Percentiles rank a stretch among this genome's conserved stretches.
phyloP scores from a whole-genome alignment of 768 basidiomycete species.

The Hygrocybe coccinea region DNA sequence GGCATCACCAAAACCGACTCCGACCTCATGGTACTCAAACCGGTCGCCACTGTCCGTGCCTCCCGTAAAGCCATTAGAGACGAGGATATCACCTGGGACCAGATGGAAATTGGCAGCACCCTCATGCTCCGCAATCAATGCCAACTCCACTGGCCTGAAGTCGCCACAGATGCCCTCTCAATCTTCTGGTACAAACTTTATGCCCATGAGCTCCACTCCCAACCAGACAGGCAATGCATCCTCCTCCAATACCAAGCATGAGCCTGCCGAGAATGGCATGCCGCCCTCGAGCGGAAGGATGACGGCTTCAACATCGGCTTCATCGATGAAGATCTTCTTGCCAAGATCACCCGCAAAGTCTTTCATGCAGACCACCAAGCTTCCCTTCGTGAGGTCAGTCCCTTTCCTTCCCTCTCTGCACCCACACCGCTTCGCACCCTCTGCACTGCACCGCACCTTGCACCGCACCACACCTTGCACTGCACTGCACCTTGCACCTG shows the following conservation, averaged over 20 bases:
- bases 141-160: conserved; percentile 7
- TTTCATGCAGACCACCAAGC: not conserved
- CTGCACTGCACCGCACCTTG: not conserved
- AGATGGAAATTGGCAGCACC: conserved; percentile 18
- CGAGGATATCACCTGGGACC: conserved; percentile 14
- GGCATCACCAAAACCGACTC: conserved; percentile 9
- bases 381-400: not conserved
- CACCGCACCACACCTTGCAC: too few species aligned
- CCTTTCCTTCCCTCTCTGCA: not conserved
- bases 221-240: conserved; percentile 4
- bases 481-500: too few species aligned
- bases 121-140: not conserved
- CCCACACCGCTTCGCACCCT: not conserved
- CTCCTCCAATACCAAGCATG: conserved; percentile 9
- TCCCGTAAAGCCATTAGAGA: conserved; percentile 13
- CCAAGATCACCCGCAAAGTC: not conserved
- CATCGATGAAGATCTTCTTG: not conserved
- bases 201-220: not conserved
- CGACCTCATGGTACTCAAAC: conserved; percentile 9
- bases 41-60: conserved; percentile 12
- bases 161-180: conserved; percentile 6
- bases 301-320: conserved; percentile 9
- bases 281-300: not conserved
- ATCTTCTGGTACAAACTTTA: conserved; percentile 15
- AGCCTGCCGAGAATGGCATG: conserved; percentile 13